Base-by-base conservation (phyloP, 805 yeast genomes). In the Metschnikowia vanudenii region DNA sequence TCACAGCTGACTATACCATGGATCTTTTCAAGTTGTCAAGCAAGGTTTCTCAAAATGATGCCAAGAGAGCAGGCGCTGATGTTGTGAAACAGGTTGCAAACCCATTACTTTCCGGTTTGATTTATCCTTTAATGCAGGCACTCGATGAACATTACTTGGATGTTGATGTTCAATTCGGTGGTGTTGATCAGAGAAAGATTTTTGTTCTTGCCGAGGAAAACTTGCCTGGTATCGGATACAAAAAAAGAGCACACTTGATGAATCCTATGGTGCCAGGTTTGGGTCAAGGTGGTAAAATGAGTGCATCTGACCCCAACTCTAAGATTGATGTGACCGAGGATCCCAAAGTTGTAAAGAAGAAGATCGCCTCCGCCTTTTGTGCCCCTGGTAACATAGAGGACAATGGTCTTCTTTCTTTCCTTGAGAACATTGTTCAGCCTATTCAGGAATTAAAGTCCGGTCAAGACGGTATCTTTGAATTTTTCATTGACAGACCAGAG, bases 51-150 rank as follows among this genome's bases (percentile, higher is more conserved):
- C 97, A 88, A 71, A 91, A 92, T 64, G 98, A 91, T 64, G 97
- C 98, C 50, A 88, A 88, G 73, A 83, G 99, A 68, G 99, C 99
- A 1, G 99, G 99, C 66, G 98, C 99, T 10, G 99, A 94, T 69
- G 99, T 94, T 46, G 99, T 94, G 52, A 94, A 94, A 66, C 99
- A 94, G 73, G 97, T 91, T 39, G 82, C 88, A 31, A 91, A 91
- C 68, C 99, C 99, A 33, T 78, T 90, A 56, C 79, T 94, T 49
- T 82, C 92, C 34, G 99, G 99, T 8, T 80, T 94, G 65, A 89
- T 94, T 57, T 94, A 94, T 70, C 99, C 99, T 46, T 79, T 95
- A 63, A 94, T 94, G 99, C 99, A 94, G 74, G 97, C 97, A 6
- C 77, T 94, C 49, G 99, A 94, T 67, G 99, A 94, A 69, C 85